These are phyloP conservation scores for Amanita fuliginea DNA, from an alignment of 768 basidiomycete genomes.

Conservation along the genomic window DNA sequence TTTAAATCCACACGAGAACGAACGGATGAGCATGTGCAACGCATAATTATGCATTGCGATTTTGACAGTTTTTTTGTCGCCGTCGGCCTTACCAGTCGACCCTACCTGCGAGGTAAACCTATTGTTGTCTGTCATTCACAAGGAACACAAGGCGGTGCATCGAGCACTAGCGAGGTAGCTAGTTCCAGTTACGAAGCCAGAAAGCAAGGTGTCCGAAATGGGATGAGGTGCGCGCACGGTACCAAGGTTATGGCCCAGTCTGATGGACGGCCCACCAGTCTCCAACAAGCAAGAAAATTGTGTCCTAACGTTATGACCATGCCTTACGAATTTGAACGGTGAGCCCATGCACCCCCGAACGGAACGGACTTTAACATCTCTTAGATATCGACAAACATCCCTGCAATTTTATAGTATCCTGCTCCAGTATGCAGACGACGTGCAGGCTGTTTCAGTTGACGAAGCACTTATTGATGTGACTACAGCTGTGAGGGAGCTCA, in stretches of 20 bases:
- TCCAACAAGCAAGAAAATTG: conserved; percentile 69
- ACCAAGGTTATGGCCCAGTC: neutral
- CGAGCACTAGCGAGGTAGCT: conserved; percentile 91
- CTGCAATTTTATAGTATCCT: conserved; percentile 88
- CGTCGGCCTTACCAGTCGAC: conserved; percentile 72
- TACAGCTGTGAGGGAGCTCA: conserved; percentile 34
- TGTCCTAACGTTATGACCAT: conserved; percentile 69
- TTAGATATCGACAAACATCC: conserved; percentile 76
- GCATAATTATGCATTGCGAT: conserved; percentile 84
- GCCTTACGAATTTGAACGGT: conserved; percentile 91
- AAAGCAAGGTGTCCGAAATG: conserved; percentile 78
- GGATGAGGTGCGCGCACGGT: conserved; percentile 69
- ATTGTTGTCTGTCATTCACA: conserved; percentile 95
- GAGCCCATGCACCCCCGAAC: conserved; percentile 10
- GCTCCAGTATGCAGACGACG: conserved; percentile 80
- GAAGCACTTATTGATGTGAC: conserved; percentile 92
- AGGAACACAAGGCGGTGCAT: conserved; percentile 53
- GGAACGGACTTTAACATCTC: neutral
- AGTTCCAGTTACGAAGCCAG: conserved; percentile 93
- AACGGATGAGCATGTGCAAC: conserved; percentile 7
- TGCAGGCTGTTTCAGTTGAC: conserved; percentile 94
- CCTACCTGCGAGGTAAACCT: conserved; percentile 78
- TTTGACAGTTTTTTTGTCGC: conserved; percentile 98
- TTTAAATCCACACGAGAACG: neutral
- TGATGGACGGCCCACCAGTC: conserved; percentile 24